phyloP scores from a whole-genome alignment of 345 rosid genomes.

The Syzygium grande region DNA sequence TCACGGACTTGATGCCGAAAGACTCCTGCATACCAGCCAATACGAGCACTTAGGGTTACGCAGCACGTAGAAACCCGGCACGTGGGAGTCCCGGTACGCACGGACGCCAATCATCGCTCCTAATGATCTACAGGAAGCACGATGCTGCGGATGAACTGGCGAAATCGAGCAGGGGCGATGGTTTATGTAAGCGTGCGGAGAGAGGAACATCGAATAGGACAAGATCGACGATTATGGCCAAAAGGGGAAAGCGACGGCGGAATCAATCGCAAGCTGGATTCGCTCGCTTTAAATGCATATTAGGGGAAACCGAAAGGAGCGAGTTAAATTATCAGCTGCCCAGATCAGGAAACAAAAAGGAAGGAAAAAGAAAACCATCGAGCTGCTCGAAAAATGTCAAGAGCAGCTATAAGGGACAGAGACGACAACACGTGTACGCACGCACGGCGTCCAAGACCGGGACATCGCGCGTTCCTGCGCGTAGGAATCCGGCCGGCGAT shows the following conservation, averaged over 20 bases:
- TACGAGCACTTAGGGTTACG: neutral
- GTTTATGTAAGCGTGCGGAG: neutral
- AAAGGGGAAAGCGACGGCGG: neutral
- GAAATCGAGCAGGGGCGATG: neutral
- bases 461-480: neutral
- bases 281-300: neutral
- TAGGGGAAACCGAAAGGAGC: neutral
- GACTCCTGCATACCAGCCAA: constrained; percentile 41
- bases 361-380: neutral
- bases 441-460: neutral
- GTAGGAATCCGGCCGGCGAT: neutral
- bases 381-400: neutral
- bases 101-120: neutral
- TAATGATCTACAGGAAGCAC: neutral
- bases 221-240: neutral
- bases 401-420: neutral
- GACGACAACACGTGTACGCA: neutral
- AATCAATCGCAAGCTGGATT: neutral
- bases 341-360: neutral
- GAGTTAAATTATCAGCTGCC: neutral
- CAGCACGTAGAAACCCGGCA: neutral
- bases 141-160: neutral
- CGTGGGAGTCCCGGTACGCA: too few species aligned
- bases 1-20: constrained; percentile 59
- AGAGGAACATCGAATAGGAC: neutral